Conservation (phyloP, 768 basidiomycete genomes). For the Hericium rajendrae region DNA sequence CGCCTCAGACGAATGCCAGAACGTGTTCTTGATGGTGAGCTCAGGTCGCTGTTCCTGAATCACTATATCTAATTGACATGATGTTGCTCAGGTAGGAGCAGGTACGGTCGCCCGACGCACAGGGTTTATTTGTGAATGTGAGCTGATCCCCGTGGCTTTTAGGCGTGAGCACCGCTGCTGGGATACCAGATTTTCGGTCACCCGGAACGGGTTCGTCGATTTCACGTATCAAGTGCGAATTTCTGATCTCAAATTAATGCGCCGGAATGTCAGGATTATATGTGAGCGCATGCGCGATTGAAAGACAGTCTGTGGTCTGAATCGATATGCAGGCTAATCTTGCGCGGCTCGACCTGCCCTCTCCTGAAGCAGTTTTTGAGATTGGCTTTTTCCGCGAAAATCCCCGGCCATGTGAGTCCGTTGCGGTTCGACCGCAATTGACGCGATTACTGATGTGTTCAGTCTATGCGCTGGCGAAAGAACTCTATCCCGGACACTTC, state of each 20-base stretch:
- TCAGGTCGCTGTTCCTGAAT: no score
- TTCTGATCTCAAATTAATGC: not conserved
- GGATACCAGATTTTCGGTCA: slow-evolving; percentile 86
- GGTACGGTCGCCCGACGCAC: slow-evolving; percentile 1
- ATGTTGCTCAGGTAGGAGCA: slow-evolving; percentile 10
- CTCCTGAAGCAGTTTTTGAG: slow-evolving; percentile 94
- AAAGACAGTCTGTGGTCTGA: not conserved
- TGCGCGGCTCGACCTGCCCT: slow-evolving; percentile 68
- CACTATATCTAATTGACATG: no score
- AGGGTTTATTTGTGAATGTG: not conserved
- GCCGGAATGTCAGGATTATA: slow-evolving; percentile 37
- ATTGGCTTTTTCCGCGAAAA: slow-evolving; percentile 76
- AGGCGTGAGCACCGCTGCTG: slow-evolving; percentile 74
- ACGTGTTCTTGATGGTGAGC: slow-evolving; percentile 22
- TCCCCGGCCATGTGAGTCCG: slow-evolving; percentile 63
- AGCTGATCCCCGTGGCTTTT: not conserved
- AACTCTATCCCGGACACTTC: slow-evolving; percentile 85
- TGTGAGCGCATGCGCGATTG: slow-evolving; percentile 24
- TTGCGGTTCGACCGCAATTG: not conserved
- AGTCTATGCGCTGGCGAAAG: slow-evolving; percentile 89
- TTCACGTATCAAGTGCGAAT: not conserved
- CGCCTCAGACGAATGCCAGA: slow-evolving; percentile 19
- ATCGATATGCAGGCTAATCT: slow-evolving; percentile 53
- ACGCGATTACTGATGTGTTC: not conserved
- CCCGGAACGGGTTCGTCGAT: slow-evolving; percentile 61